Conservation (phyloP, 2,329 filamentous ascomycete genomes). For the Cytospora piceicola region DNA sequence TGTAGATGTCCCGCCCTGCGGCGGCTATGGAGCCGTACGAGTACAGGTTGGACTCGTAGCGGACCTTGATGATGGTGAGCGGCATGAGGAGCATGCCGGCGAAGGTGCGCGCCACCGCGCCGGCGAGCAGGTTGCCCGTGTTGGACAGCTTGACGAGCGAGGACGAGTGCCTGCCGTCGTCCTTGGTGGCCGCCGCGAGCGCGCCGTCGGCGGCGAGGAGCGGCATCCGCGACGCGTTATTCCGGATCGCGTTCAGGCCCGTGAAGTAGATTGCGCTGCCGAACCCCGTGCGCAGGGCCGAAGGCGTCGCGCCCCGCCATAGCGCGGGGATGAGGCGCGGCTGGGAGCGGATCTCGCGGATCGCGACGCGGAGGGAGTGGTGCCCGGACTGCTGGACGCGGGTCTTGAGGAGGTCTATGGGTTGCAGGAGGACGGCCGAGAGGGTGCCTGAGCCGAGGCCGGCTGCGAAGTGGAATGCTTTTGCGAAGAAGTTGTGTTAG, state of each 20-base stretch:
- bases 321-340: slow-evolving; percentile 69
- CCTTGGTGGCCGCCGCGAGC: slow-evolving; percentile 31
- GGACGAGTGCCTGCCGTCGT: slow-evolving; percentile 68
- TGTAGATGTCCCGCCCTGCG: slow-evolving; percentile 75
- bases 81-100: slow-evolving; percentile 95
- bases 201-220: slow-evolving; percentile 39
- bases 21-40: slow-evolving; percentile 75
- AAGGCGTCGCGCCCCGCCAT: slow-evolving; percentile 92
- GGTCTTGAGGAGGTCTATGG: slow-evolving; percentile 94
- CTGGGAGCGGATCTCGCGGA: slow-evolving; percentile 70
- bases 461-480: slow-evolving; percentile 84
- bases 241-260: slow-evolving; percentile 80
- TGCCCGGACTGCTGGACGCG: slow-evolving; percentile 86
- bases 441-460: slow-evolving; percentile 86
- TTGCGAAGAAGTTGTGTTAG: slow-evolving; percentile 15
- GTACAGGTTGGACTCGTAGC: slow-evolving; percentile 90
- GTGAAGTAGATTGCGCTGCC: slow-evolving; percentile 95
- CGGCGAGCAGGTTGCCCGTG: slow-evolving; percentile 81
- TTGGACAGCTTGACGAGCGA: slow-evolving; percentile 82
- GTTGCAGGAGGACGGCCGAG: slow-evolving; percentile 89
- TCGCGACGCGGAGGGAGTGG: slow-evolving; percentile 68
- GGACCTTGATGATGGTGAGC: slow-evolving; percentile 93
- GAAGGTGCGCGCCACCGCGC: slow-evolving; percentile 79
- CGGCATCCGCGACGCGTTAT: slow-evolving; percentile 57
- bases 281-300: slow-evolving; percentile 89